A percentile compares a stretch with the other conserved stretches of the same genome.
phyloP scores from a whole-genome alignment of 768 basidiomycete species.

The Pleurotus sapidus region DNA sequence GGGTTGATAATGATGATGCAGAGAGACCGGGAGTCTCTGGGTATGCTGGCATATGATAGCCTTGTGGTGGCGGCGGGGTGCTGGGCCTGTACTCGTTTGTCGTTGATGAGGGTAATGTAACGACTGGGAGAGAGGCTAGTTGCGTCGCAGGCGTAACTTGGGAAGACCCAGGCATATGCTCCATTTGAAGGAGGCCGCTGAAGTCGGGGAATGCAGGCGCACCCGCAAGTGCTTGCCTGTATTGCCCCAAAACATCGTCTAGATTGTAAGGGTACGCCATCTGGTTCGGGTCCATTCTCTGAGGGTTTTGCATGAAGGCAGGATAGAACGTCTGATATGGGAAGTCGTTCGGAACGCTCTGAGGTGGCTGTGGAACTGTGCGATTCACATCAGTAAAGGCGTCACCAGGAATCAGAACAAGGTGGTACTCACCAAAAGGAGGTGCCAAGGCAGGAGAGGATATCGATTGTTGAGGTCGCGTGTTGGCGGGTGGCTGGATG shows the following conservation, averaged over 20 bases:
- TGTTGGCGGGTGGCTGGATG: not conserved
- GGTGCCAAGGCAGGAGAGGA: not conserved
- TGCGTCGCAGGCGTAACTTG: not conserved
- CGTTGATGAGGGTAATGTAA: not conserved
- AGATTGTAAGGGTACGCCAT: not conserved
- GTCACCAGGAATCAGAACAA: not conserved
- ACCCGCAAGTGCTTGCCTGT: not conserved
- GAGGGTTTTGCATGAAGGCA: not conserved
- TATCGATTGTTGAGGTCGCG: not conserved
- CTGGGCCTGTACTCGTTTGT: not conserved
- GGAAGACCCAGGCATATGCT: not conserved
- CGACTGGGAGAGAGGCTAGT: not conserved
- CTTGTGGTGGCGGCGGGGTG: not conserved
- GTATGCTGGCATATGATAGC: not conserved
- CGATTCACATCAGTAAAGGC: no score
- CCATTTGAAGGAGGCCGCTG: not conserved
- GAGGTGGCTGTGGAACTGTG: no score
- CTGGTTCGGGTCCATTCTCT: not conserved
- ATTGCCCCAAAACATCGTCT: not conserved
- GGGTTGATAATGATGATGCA: conserved; percentile 8
- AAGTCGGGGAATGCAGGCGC: not conserved
- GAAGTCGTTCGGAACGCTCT: not conserved
- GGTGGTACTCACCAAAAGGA: not conserved
- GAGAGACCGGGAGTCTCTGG: conserved; percentile 4
- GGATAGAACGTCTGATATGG: not conserved